Percentiles rank a stretch among this genome's conserved stretches.
These are phyloP conservation scores for Cytidiella melzeri DNA, from an alignment of 768 basidiomycete genomes.

Conservation along the genomic window DNA sequence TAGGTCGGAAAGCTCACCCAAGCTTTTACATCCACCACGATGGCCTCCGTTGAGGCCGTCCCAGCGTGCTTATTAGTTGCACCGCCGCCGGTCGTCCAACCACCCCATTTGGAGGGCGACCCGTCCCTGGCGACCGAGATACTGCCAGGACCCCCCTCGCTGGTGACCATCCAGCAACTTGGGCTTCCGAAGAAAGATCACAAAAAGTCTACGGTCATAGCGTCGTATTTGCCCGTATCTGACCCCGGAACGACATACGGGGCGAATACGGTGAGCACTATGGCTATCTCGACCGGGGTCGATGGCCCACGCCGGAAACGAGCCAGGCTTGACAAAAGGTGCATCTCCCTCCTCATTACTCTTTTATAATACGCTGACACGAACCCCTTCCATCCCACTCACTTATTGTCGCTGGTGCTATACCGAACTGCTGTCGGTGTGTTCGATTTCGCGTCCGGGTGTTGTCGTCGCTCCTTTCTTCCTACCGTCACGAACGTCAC, in stretches of 20 bases:
- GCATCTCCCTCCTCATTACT: constrained; percentile 27
- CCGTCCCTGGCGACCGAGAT: constrained; percentile 81
- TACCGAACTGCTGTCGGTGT: constrained; percentile 10
- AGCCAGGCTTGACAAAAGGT: constrained; percentile 69
- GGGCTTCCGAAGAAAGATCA: constrained; percentile 62
- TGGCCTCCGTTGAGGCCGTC: constrained; percentile 69
- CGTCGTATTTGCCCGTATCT: constrained; percentile 77
- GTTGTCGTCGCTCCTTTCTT: background rate
- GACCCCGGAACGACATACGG: constrained; percentile 89
- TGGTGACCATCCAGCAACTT: constrained; percentile 64
- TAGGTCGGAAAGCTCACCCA: constrained; percentile 1
- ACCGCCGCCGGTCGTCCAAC: constrained; percentile 61
- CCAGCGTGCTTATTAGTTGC: constrained; percentile 70
- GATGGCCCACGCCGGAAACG: constrained; percentile 70
- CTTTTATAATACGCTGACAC: constrained; percentile 18
- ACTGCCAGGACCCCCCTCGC: constrained; percentile 79
- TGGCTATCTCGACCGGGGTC: constrained; percentile 43
- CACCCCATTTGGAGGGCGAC: constrained; percentile 79
- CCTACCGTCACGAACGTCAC: constrained; percentile 1
- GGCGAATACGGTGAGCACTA: constrained; percentile 45
- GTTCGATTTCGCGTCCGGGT: constrained; percentile 3
- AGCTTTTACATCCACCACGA: constrained; percentile 30
- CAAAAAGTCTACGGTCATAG: constrained; percentile 60
- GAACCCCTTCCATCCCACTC: background rate
- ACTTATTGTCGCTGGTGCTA: constrained; percentile 1